Evolutionary conservation across 2,329 filamentous ascomycete species (phyloP), one percentile per base, ranked within the genome.

Genomic region (Beauveria pseudobassiana): DNA sequence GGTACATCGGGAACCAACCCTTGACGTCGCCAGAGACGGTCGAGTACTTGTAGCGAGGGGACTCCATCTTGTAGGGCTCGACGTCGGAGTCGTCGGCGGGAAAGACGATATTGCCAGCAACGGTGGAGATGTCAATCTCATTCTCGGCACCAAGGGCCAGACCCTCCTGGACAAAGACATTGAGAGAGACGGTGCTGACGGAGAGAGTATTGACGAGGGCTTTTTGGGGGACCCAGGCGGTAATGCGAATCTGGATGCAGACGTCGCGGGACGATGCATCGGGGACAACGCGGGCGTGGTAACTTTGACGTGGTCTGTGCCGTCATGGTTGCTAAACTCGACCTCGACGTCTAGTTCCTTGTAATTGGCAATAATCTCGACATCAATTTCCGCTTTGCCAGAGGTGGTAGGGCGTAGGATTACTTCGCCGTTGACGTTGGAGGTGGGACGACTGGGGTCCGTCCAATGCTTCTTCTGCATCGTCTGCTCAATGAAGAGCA

Each of bases 1-100:
- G 79, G 67, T 78, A 80, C 1, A 84, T 72, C 0, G 82, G 79
- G 73, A 79, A 83, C 68, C 74, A 76, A 34, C 82, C 82, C 16
- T 63, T 63, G 64, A 85, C 76, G 16, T 69, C 55, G 8, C 78
- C 79, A 1, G 78, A 75, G 3, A 75, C 74, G 20, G 80, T 79
- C 28, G 68, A 65, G 16, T 80, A 72, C 30, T 72, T 67, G 61
- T 80, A 76, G 55, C 74, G 66, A 38, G 78, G 75, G 0, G 78
- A 77, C 60, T 76, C 69, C 51, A 84, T 70, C 7, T 65, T 64
- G 68, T 79, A 82, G 1, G 75, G 71, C 9, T 67, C 60, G 18
- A 46, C 58, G 7, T 68, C 65, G 18, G 64, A 65, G 20, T 66
- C 56, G 18, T 61, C 52, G 0, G 68, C 65, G 0, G 74, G 73